Conservation (phyloP, 1,284 basidiomycete species). For the Ganoderma meredithae region DNA sequence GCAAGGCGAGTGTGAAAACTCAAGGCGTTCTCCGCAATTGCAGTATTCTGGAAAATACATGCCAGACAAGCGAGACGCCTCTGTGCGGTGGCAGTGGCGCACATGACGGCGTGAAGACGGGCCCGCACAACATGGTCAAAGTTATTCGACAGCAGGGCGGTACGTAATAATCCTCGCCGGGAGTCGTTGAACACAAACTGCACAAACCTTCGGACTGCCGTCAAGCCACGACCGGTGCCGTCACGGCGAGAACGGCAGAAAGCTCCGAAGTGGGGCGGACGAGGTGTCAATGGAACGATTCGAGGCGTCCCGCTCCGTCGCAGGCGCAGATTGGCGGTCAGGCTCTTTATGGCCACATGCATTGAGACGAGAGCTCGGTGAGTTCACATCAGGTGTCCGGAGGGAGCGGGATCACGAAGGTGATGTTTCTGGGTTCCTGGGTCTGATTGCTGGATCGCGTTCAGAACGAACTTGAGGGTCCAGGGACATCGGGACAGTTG, state of each 20-base stretch:
- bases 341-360: background rate
- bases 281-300: slow-evolving; percentile 4
- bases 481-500: slow-evolving; percentile 4
- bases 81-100: slow-evolving; percentile 1
- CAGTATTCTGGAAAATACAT: background rate
- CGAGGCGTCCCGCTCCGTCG: background rate
- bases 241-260: slow-evolving; percentile 1
- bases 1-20: background rate
- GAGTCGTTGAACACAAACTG: background rate
- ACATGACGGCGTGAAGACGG: background rate
- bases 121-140: background rate
- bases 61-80: background rate
- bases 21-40: background rate
- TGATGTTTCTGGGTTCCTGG: slow-evolving; percentile 7
- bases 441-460: slow-evolving; percentile 26
- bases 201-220: background rate
- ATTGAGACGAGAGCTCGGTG: background rate
- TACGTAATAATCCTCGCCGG: background rate
- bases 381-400: background rate
- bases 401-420: slow-evolving; percentile 20
- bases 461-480: slow-evolving; percentile 7
- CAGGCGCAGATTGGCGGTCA: background rate
- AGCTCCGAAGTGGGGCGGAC: background rate
- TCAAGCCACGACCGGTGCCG: background rate
- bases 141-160: background rate